Conservation (phyloP, 352 stramenopile species). For the Thraustochytrium striatum region DNA sequence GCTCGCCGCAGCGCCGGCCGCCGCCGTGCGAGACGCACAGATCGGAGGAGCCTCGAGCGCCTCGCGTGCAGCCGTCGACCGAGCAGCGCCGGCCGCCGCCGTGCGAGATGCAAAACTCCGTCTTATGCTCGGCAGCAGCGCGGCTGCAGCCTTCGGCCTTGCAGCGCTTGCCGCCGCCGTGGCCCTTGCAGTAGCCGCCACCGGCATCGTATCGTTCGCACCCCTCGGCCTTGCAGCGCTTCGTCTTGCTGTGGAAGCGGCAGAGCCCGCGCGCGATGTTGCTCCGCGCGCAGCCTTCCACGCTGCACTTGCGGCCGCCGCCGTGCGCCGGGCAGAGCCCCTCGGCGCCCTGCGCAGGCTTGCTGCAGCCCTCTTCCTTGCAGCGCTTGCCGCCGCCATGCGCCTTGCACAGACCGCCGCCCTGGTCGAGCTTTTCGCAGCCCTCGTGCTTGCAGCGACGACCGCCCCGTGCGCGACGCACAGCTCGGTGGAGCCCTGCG, state of each 20-base stretch:
- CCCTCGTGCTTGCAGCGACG: conserved; percentile 71
- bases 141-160: conserved; percentile 73
- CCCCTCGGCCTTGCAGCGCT: conserved; percentile 60
- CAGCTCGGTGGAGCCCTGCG: conserved; percentile 71
- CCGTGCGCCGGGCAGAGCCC: conserved; percentile 72
- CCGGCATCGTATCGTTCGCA: conserved; percentile 54
- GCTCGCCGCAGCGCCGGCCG: conserved; percentile 56
- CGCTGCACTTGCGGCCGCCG: conserved; percentile 71
- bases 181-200: conserved; percentile 72
- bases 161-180: conserved; percentile 74
- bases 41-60: conserved; percentile 64
- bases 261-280: conserved; percentile 58
- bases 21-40: conserved; percentile 38
- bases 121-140: conserved; percentile 60
- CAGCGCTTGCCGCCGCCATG: conserved; percentile 72
- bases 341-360: conserved; percentile 64
- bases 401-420: conserved; percentile 66
- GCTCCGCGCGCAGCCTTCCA: conserved; percentile 63
- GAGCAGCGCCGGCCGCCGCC: conserved; percentile 22
- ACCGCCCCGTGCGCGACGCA: conserved; percentile 79
- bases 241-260: conserved; percentile 54
- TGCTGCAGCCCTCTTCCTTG: conserved; percentile 63
- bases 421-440: conserved; percentile 75
- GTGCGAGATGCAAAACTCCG: conserved; percentile 61
- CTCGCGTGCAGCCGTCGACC: conserved; percentile 54